Evolutionary conservation across 2,329 filamentous ascomycete genomes (phyloP), one percentile per base, ranked within the genome.

Genomic region (Fulvia fulva): DNA sequence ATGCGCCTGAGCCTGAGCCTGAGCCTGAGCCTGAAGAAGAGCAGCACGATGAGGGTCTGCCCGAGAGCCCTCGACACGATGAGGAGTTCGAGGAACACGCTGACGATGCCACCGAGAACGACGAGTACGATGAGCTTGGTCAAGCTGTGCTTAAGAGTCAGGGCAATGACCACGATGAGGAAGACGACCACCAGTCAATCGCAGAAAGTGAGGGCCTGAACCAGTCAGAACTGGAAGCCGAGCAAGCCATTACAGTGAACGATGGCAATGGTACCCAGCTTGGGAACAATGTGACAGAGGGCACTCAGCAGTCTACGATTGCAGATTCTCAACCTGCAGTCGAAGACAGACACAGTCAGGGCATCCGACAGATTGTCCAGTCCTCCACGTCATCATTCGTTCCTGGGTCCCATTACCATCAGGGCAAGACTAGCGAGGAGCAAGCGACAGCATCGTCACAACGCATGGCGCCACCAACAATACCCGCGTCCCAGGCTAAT

Each of bases 251-350:
- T 37, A 54, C 56, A 4, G 44, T 23, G 26, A 58, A 60, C 19
- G 55, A 23, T 34, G 57, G 56, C n/a, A 23, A 28, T 25, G 25
- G 41, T 8, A 19, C 6, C 21, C 25, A 9, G 32, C 16, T 34
- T 41, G 30, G 19, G 51, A 28, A 32, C 26, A 47, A 51, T 28
- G 26, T 26, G 5, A 30, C 51, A 28, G 22, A 41, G 28, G 59
- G 51, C 54, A 73, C 69, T 47, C 74, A 75, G 49, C 69, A 65
- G 11, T 71, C 75, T 22, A 74, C 77, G 8, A 70, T 80, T 19
- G 76, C 76, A 57, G 74, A 80, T 57, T 80, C 78, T 16, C 78
- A 80, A 55, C 75, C 76, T 5, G 44, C 37, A 14, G 52, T 30
- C 9, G 37, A 25, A 12, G 34, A 54, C 22, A 51, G 54, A 7